Evolutionary conservation across 2,329 filamentous ascomycete species (phyloP), one percentile per base, ranked within the genome.

Genomic region (Atkinsonella texensis): DNA sequence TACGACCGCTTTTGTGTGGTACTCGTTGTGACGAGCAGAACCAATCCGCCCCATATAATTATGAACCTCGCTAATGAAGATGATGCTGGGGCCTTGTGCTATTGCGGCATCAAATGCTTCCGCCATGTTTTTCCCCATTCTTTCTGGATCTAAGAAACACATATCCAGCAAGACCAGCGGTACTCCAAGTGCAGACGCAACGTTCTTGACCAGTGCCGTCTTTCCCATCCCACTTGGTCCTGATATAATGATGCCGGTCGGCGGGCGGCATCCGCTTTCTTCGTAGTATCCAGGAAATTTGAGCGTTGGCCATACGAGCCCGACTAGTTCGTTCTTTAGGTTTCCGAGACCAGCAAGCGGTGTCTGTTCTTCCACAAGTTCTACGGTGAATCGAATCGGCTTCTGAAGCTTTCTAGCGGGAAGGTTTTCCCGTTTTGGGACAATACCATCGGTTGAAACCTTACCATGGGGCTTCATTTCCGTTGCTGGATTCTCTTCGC

Each of bases 51-150:
- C 87, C 60, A 97, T 93, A 4, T 85, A 84, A 52, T 58, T 56
- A 66, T 98, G 90, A 49, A 97, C 87, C 59, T 95, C 85, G 58
- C 95, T 89, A 52, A 97, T 86, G 62, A 96, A 94, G 4, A 98
- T 77, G 5, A 98, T 74, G 61, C 89, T 95, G 0, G 93, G 93
- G 0, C 91, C 90, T 39, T 90, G 76, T 51, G 81, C 79, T 64
- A 87, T 88, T 0, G 93, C 93, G 62, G 93, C 87, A 12, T 97
- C 90, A 1, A 72, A 57, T 2, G 68, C 69, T 20, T 73, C 70
- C 2, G 60, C 59, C 0, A 73, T 53, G 35, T 64, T 68, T 58
- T 64, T 70, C 38, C 67, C 67, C 52, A 70, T 56, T 31, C 68
- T 67, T 42, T 73, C 70, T 0, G 59, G 59, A n/a, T 70, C 68